Evolutionary conservation across 441 rosid genomes (phyloP), one percentile per base, ranked within the genome.

Genomic region (Arabidopsis lyrata): DNA sequence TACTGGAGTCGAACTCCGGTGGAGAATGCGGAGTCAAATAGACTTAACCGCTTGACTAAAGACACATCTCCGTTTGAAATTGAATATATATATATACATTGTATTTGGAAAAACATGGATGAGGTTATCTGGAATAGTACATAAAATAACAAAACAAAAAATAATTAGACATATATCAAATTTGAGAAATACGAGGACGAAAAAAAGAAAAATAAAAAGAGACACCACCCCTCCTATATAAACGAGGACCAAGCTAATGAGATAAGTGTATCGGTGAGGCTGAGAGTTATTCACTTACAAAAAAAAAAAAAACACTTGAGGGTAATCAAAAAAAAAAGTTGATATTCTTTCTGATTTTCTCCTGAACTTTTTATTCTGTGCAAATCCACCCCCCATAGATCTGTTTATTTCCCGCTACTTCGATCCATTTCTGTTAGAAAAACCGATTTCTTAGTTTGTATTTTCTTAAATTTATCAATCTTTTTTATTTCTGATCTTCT

Each of bases 341-440:
- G 60, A n/a, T 73, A 13, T 49, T 38, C 42, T 55, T 41, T 41
- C 20, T 39, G 41, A 13, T 56, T 70, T 11, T 49, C 20, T 69
- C 62, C 3, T 41, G 0, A 45, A 41, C 8, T 77, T 65, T 65
- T 22, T 5, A 2, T 32, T 34, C 24, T 9, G 8, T 45, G 11
- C 32, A 75, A 53, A 13, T 68, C 13, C 11, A 47, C 45, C 49
- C 14, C 12, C 18, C 8, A 1, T 47, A 56, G 20, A 80, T 65
- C 70, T 73, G 57, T 15, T 66, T 20, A 1, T 63, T 9, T 78
- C 91, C 84, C 84, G 82, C 85, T 80, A 86, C 85, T 86, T 90
- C 71, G 84, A 84, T 86, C 86, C 87, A 84, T 73, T 84, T 85
- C 91, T 85, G 92, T 81, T 70, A 34, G 16, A 34, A 34, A 78